phyloP scores from a whole-genome alignment of 129 eudicot species.

The Dittrichia graveolens region DNA sequence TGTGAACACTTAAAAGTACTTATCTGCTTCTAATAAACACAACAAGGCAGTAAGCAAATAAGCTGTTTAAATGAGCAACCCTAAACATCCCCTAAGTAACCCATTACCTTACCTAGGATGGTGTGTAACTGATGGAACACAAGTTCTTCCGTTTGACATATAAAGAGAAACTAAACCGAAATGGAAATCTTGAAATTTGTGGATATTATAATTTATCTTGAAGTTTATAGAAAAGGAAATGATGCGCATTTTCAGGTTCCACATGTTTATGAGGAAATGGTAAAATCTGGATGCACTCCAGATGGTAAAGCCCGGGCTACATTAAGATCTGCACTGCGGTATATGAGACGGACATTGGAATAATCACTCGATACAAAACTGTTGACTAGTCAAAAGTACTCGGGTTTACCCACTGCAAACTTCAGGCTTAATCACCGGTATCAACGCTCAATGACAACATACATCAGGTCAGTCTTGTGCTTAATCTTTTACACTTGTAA shows the following conservation, averaged over 20 bases:
- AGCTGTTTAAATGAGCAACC: too few species aligned
- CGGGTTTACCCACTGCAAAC: slow-evolving; percentile 10
- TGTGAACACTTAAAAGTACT: too few species aligned
- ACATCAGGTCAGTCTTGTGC: slow-evolving; percentile 27
- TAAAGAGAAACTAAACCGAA: not conserved
- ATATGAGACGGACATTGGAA: slow-evolving; percentile 68
- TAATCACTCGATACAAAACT: slow-evolving; percentile 23
- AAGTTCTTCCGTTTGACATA: not conserved
- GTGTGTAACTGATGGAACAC: not conserved
- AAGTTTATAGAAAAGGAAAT: slow-evolving; percentile 4
- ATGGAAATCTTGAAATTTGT: not conserved
- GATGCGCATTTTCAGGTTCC: slow-evolving; percentile 70
- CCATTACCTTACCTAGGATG: not conserved
- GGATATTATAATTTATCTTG: not conserved
- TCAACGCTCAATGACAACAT: slow-evolving; percentile 8
- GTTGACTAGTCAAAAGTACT: slow-evolving; percentile 14
- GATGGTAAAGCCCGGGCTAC: slow-evolving; percentile 94
- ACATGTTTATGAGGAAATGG: slow-evolving; percentile 89
- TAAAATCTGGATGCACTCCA: slow-evolving; percentile 77
- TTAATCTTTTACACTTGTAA: not conserved
- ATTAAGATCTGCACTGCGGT: slow-evolving; percentile 84
- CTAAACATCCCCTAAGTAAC: too few species aligned
- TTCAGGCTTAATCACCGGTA: slow-evolving; percentile 8
- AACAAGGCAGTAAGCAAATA: too few species aligned
- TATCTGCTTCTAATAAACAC: too few species aligned